A percentile compares a stretch with the other conserved stretches of the same genome.
phyloP scores from a whole-genome alignment of 2,329 filamentous ascomycete genomes.

The Leptographium flavum region DNA sequence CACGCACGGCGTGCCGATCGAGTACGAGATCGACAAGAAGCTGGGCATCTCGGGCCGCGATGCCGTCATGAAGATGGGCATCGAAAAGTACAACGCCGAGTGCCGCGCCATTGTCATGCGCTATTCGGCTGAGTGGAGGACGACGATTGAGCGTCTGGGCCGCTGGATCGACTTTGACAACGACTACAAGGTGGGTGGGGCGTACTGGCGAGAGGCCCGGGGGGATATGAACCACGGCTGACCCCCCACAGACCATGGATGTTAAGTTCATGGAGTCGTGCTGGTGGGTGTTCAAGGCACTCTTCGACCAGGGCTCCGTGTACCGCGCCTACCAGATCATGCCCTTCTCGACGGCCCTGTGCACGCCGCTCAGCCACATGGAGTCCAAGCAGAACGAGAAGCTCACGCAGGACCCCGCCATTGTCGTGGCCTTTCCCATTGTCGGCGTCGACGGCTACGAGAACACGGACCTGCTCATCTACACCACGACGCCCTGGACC shows the following conservation, averaged over 20 bases:
- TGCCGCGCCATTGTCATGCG: slow-evolving; percentile 90
- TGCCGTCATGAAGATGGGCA: slow-evolving; percentile 72
- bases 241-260: slow-evolving; percentile 80
- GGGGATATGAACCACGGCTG: too few species aligned
- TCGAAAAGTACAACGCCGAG: slow-evolving; percentile 83
- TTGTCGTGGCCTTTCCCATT: slow-evolving; percentile 79
- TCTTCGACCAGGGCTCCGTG: slow-evolving; percentile 79
- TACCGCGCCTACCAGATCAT: slow-evolving; percentile 88
- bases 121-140: slow-evolving; percentile 74
- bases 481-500: slow-evolving; percentile 78
- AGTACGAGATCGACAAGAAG: slow-evolving; percentile 97
- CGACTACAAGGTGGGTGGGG: slow-evolving; percentile 61
- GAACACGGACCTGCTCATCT: slow-evolving; percentile 62
- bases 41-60: slow-evolving; percentile 72
- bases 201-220: too few species aligned
- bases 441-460: slow-evolving; percentile 65
- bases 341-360: slow-evolving; percentile 86
- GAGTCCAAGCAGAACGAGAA: slow-evolving; percentile 93
- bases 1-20: slow-evolving; percentile 82
- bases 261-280: slow-evolving; percentile 88
- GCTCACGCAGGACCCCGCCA: slow-evolving; percentile 77
- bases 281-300: slow-evolving; percentile 94
- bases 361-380: slow-evolving; percentile 83
- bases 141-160: slow-evolving; percentile 75
- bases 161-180: slow-evolving; percentile 98